A percentile compares a stretch with the other conserved stretches of the same genome.
These are phyloP conservation scores for Phlyctochytrium bullatum DNA, from an alignment of 192 early-diverging fungal species.

Conservation along the genomic window DNA sequence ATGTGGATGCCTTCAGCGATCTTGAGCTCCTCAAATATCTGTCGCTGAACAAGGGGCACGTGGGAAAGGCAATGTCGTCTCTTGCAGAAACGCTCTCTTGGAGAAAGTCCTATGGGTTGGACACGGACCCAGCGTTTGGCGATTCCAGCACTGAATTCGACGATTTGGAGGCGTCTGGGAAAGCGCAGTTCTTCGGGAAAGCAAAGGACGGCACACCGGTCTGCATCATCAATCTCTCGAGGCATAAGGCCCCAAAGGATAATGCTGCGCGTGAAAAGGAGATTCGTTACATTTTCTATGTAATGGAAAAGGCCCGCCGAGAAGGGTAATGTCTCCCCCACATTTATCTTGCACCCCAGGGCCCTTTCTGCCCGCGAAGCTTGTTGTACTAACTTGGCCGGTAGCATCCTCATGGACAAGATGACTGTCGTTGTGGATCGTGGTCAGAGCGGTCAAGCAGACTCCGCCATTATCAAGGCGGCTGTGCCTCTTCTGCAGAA, in stretches of 20 bases:
- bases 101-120: slow-evolving; percentile 5
- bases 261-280: slow-evolving; percentile 1
- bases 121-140: not conserved
- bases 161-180: slow-evolving; percentile 26
- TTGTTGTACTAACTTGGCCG: not conserved
- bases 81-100: slow-evolving; percentile 21
- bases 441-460: slow-evolving; percentile 15
- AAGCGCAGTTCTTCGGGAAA: slow-evolving; percentile 27
- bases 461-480: slow-evolving; percentile 26
- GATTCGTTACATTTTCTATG: slow-evolving; percentile 21
- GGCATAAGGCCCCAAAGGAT: slow-evolving; percentile 22
- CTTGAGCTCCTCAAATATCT: slow-evolving; percentile 27
- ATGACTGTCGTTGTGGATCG: slow-evolving; percentile 32
- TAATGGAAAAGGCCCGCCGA: slow-evolving; percentile 25
- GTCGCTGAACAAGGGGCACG: slow-evolving; percentile 14
- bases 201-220: slow-evolving; percentile 10
- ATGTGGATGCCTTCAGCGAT: slow-evolving; percentile 20
- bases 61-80: slow-evolving; percentile 24
- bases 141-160: slow-evolving; percentile 20
- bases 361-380: too few relatives aligned
- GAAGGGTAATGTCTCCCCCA: slow-evolving; percentile 18
- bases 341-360: too few relatives aligned
- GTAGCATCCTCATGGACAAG: slow-evolving; percentile 33
- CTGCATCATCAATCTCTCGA: slow-evolving; percentile 22
- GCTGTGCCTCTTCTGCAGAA: slow-evolving; percentile 37